Conservation (phyloP, 805 yeast genomes). For the Candida railenensis region DNA sequence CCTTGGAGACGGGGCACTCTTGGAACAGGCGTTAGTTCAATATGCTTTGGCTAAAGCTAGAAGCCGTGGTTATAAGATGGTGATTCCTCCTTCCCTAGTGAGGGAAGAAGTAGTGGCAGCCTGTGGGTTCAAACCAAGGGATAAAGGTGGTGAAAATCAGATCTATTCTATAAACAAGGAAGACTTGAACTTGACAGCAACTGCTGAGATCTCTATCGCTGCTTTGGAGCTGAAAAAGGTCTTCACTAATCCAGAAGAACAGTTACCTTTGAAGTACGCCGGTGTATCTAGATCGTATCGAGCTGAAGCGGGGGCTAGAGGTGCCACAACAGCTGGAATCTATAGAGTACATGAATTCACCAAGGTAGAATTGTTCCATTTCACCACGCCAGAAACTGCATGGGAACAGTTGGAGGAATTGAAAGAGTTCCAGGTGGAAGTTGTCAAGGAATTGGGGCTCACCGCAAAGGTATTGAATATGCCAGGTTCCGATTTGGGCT, state of each 20-base stretch:
- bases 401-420: conserved; percentile 56
- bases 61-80: conserved; percentile 62
- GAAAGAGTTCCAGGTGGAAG: conserved; percentile 59
- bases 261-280: conserved; percentile 59
- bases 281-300: conserved; percentile 87
- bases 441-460: conserved; percentile 68
- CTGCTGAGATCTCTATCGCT: conserved; percentile 94
- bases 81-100: conserved; percentile 84
- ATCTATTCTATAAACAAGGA: conserved; percentile 63
- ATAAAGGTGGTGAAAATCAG: conserved; percentile 81
- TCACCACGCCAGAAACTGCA: conserved; percentile 56
- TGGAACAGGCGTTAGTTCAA: conserved; percentile 88
- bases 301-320: conserved; percentile 97
- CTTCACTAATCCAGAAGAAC: conserved; percentile 37
- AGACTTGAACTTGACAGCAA: conserved; percentile 75
- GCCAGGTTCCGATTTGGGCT: conserved; percentile 90
- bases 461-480: conserved; percentile 79
- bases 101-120: conserved; percentile 74
- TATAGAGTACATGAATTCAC: conserved; percentile 96
- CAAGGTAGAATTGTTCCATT: conserved; percentile 84
- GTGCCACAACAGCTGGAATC: conserved; percentile 86
- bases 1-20: conserved; percentile 76
- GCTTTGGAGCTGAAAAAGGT: conserved; percentile 34
- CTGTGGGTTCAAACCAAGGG: conserved; percentile 95
- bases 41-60: conserved; percentile 72